Evolutionary conservation across 2,329 filamentous ascomycete genomes (phyloP).

Genomic region (Trichoderma guizhouense): DNA sequence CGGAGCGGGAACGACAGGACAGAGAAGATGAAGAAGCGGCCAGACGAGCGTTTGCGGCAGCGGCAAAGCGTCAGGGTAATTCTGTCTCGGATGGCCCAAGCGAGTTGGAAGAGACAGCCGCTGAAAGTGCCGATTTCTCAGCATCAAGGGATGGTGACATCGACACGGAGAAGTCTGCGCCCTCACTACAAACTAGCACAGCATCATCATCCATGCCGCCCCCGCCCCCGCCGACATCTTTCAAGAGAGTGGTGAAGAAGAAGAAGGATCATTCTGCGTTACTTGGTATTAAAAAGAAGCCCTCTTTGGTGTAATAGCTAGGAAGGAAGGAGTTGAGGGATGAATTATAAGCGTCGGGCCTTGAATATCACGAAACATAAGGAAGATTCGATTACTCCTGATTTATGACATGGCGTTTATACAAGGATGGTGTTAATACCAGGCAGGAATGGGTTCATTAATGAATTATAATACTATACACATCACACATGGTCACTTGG

Average conservation of each 20-base stretch:
- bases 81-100: not conserved
- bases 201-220: slow-evolving; percentile 31
- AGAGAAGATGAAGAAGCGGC: slow-evolving; percentile 82
- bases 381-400: not conserved
- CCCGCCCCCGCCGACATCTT: slow-evolving; percentile 52
- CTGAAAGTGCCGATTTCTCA: slow-evolving; percentile 25
- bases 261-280: slow-evolving; percentile 77
- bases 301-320: slow-evolving; percentile 47
- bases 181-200: slow-evolving; percentile 22
- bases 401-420: not conserved
- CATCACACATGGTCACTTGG: not conserved
- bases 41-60: slow-evolving; percentile 68
- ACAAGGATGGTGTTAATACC: not conserved
- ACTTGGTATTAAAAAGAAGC: slow-evolving; percentile 86
- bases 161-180: not conserved
- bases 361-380: not conserved
- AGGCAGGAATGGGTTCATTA: not conserved
- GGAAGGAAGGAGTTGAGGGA: not conserved
- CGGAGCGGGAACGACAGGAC: slow-evolving; percentile 64
- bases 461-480: not conserved
- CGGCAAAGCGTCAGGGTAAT: slow-evolving; percentile 47
- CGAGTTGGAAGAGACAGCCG: slow-evolving; percentile 35
- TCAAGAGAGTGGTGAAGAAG: slow-evolving; percentile 75
- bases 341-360: not conserved
- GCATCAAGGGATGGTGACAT: not conserved